These are phyloP conservation scores for Ricinus communis DNA, from an alignment of 345 rosid genomes.

Conservation along the genomic window DNA sequence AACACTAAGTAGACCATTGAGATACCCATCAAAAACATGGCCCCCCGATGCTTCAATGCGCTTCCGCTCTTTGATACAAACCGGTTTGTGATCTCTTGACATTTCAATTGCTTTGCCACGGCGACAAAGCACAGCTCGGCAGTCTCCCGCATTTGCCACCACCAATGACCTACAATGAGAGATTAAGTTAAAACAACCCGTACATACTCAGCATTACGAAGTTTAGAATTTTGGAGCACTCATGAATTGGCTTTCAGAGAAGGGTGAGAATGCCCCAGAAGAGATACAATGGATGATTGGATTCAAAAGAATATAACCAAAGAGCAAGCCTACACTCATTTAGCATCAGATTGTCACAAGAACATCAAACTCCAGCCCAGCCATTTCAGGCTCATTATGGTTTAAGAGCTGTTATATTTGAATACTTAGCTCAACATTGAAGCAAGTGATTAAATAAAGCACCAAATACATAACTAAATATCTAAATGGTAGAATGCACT, in stretches of 20 bases:
- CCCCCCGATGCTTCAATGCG: conserved; percentile 86
- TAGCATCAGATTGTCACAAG: not conserved
- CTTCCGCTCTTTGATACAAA: conserved; percentile 50
- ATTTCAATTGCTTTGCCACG: conserved; percentile 79
- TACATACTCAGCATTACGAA: not conserved
- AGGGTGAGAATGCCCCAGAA: not conserved
- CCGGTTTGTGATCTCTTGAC: conserved; percentile 92
- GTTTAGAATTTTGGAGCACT: not conserved
- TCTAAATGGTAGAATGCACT: not conserved
- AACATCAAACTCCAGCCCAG: not conserved
- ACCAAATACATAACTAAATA: not conserved
- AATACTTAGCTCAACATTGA: not conserved
- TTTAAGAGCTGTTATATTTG: too few species aligned
- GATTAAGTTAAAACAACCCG: conserved; percentile 10
- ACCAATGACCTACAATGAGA: conserved; percentile 54
- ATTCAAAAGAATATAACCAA: not conserved
- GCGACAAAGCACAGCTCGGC: conserved; percentile 78
- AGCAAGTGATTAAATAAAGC: not conserved
- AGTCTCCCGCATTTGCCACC: conserved; percentile 94
- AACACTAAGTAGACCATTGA: conserved; percentile 76
- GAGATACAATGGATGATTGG: not conserved
- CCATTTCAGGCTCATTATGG: not conserved
- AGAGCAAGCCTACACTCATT: not conserved
- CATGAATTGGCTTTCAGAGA: not conserved
- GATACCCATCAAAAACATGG: conserved; percentile 59